These are phyloP conservation scores for Plasmodium malariae DNA, from an alignment of 169 alveolate species.

Conservation along the genomic window DNA sequence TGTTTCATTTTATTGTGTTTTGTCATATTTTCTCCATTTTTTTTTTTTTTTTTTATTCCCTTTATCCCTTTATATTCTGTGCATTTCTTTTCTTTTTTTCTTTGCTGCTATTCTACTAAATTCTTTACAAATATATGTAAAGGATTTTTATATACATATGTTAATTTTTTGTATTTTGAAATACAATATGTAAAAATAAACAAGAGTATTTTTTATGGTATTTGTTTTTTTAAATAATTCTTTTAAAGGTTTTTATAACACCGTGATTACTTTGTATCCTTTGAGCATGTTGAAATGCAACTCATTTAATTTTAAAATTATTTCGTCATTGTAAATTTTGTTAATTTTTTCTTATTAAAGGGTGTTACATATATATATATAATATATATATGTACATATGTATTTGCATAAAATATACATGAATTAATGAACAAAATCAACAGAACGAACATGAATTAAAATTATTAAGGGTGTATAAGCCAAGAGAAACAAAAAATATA, in stretches of 20 bases:
- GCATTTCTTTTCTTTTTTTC: background rate
- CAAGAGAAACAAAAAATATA: too few species aligned
- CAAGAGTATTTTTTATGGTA: slow-evolving; percentile 21
- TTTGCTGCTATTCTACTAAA: slow-evolving; percentile 1
- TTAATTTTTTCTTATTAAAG: too few species aligned
- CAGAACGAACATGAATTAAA: too few species aligned
- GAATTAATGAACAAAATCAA: too few species aligned
- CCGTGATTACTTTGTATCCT: too few species aligned
- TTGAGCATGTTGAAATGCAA: too few species aligned
- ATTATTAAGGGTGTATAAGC: too few species aligned
- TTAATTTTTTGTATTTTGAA: slow-evolving; percentile 39
- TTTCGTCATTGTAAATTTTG: too few species aligned
- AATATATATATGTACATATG: too few species aligned
- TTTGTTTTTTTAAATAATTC: slow-evolving; percentile 24
- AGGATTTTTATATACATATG: background rate
- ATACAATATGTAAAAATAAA: slow-evolving; percentile 1
- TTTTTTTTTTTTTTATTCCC: background rate
- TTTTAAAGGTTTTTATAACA: slow-evolving; percentile 25
- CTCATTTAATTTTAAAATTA: too few species aligned
- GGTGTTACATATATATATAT: too few species aligned
- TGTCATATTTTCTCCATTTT: background rate
- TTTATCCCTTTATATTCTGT: background rate
- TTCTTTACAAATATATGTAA: background rate
- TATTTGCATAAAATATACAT: too few species aligned
- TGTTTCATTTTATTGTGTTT: slow-evolving; percentile 24